These are phyloP conservation scores for Saccharomycopsis schoenii DNA, from an alignment of 805 yeast species.

Conservation along the genomic window DNA sequence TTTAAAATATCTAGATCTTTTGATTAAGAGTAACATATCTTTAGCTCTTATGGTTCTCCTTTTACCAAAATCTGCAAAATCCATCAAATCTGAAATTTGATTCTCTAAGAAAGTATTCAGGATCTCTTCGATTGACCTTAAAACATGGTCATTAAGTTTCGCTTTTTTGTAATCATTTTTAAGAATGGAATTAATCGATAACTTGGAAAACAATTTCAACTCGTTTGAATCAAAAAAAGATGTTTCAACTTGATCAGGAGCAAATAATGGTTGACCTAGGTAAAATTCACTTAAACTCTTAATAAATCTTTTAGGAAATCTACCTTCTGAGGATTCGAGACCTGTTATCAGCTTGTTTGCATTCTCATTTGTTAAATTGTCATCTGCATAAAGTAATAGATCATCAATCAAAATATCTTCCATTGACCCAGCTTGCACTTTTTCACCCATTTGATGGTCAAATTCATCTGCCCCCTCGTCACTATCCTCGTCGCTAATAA, in stretches of 20 bases:
- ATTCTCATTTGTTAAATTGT: not conserved
- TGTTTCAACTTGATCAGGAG: not conserved
- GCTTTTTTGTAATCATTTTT: not conserved
- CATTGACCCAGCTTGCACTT: not conserved
- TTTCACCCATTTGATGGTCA: not conserved
- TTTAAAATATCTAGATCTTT: slow-evolving; percentile 3
- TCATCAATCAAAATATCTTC: not conserved
- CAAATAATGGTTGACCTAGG: slow-evolving; percentile 1
- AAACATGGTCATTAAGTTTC: slow-evolving; percentile 1
- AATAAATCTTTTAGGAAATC: slow-evolving; percentile 8
- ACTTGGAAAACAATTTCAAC: not conserved
- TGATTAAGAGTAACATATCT: slow-evolving; percentile 9
- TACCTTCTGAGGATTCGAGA: not conserved
- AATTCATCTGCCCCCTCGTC: not conserved
- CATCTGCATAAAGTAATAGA: too few relatives aligned
- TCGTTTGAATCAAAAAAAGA: not conserved
- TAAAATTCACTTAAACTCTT: slow-evolving; percentile 9
- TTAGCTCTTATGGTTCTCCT: slow-evolving; percentile 10
- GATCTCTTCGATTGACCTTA: slow-evolving; percentile 1
- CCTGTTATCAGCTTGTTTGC: not conserved
- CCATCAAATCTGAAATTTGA: slow-evolving; percentile 11
- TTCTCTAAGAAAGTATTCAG: slow-evolving; percentile 11
- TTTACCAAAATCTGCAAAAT: slow-evolving; percentile 6
- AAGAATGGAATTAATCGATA: not conserved
- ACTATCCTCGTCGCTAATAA: not conserved